Evolutionary conservation across 495 filamentous ascomycete species (phyloP), one percentile per base, ranked within the genome.

Genomic region (Podospora appendiculata): DNA sequence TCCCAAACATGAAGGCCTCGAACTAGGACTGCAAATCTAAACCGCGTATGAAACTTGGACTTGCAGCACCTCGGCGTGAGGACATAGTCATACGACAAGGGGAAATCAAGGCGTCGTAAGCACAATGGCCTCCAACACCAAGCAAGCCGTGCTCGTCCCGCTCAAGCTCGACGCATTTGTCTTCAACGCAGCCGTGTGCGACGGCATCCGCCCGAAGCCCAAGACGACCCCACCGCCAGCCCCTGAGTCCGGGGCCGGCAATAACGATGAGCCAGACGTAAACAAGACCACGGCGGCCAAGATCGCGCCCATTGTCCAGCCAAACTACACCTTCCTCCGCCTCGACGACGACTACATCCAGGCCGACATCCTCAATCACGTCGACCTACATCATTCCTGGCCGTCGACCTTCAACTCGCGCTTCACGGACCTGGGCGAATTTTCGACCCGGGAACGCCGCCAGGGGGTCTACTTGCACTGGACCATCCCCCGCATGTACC

Each of bases 401-500:
- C 72, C 73, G 0, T 57, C 65, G 0, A 25, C 39, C 0, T 1
- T 19, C 0, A 83, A 83, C 53, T 43, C 70, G 3, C 70, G 79
- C 0, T 14, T 78, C 19, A 69, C 61, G 0, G 70, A 81, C 49
- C 56, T 79, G 0, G 72, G 70, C 11, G 52, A 9, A 45, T 39
- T 11, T 41, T 50, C 4, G 13, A 9, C 38, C 18, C 60, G 57
- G 4, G 38, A 14, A 0, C 57, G 68, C 44, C 69, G 72, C 2
- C 45, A 64, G 1, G 79, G 79, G 0, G 76, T 81, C 4, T 80
- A 81, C 50, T 11, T 83, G 0, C 70, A 76, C 54, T 82, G 79
- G 79, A 69, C 53, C 2, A 13, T 82, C 0, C 79, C 79, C 0
- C 68, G 65, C 0, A 8, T 62, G 11, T 81, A 76, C 48, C 68